Evolutionary conservation across 1,284 basidiomycete genomes (phyloP), one percentile per base, ranked within the genome.

Genomic region (Naganishia cerealis): DNA sequence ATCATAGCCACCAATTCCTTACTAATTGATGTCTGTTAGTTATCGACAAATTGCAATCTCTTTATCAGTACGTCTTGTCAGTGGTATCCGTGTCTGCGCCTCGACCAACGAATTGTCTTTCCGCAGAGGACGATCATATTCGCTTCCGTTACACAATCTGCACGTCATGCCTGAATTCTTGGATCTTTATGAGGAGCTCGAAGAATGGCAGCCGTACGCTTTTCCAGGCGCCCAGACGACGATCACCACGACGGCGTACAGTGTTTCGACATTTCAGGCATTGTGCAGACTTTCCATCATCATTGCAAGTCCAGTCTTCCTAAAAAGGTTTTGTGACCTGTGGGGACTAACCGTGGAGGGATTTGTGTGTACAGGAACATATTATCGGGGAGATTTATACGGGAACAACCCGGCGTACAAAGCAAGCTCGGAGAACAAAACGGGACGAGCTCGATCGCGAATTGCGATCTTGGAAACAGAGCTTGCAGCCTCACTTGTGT

Each of bases 1-100:
- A 8, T n/a, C 15, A 8, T 1, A 36, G 21, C 8, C 16, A 26
- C 18, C 16, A 48, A 2, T 26, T 48, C 24, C 18, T 15, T 10
- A 24, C 21, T 53, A 38, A 38, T 61, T 18, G 13, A 52, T 40
- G 13, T 16, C 52, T 53, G 48, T 9, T 48, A 73, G 73, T 72
- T 55, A 71, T 73, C 40, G 76, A 77, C 74, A 77, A 77, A 72
- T 74, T 77, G 65, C 72, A 74, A 50, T 76, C 75, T 13, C 70
- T 77, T 33, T 77, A 77, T 50, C 76, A 77, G 63, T 66, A 40
- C 21, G 63, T 66, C 7, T 21, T 16, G 29, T 24, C 8, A 10
- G 21, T 15, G 13, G 16, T 55, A 8, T 1, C 21, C 7, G 6
- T 24, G 21, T 7, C 10, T 56, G 16, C 10, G 16, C 8, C 10